Evolutionary conservation across 306 rosid genomes (phyloP), one percentile per base, ranked within the genome.

Genomic region (Vachellia pachyceras): DNA sequence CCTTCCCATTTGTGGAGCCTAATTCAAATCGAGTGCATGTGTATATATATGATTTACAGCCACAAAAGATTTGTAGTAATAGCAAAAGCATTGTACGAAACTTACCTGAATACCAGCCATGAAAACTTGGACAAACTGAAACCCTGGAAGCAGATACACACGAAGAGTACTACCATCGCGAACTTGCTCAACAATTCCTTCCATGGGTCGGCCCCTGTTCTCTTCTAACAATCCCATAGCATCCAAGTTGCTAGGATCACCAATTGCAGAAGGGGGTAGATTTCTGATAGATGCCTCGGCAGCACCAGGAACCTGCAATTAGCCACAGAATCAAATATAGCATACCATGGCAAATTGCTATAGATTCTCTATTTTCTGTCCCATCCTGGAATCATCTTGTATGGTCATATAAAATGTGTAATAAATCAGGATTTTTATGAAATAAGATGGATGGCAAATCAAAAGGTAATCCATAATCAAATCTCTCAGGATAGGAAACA

Each of bases 1-100:
- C 87, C 98, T 93, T 86, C 99, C 99, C 94, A 93, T 90, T 77
- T 88, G 90, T 82, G 99, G 99, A 66, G 99, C 36, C 99, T 96
- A 72, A 54, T 71, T 65, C 58, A 60, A 77, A 84, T 49, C 22
- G 67, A 44, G 76, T 35, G 49, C 0, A 69, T 10, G 11, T 2
- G n/a, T 29, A 36, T 3, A 42, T 77, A 60, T 80, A 58, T 22
- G 36, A 68, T 52, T 45, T 22, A 69, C 47, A 50, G 55, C 66
- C 22, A 45, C 76, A 63, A 71, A 63, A 69, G 69, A 78, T 3
- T 41, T 22, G 35, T 57, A 71, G 76, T 22, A 79, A 42, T 20
- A 66, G 23, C 55, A 68, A 69, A 71, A 41, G 73, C 76, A 47
- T 41, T 72, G 45, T n/a, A 73, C 37, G 15, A 57, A 17, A 65